phyloP scores from a whole-genome alignment of 331 rosid species.

The Cucumis variabilis region DNA sequence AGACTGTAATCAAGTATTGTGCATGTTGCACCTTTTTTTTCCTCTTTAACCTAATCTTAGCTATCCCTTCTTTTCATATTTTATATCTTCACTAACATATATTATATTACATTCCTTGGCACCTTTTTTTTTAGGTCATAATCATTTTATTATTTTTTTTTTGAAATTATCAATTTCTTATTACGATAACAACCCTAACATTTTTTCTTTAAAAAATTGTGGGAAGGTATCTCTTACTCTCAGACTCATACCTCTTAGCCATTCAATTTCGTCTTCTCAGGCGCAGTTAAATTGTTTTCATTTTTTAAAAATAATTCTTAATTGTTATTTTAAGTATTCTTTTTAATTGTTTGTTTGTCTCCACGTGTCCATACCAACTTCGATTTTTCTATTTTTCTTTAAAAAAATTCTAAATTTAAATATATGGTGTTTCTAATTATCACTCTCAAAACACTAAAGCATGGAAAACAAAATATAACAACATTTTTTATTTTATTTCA shows the following conservation, averaged over 20 bases:
- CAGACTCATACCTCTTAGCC: background rate
- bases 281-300: background rate
- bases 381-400: too few relatives aligned
- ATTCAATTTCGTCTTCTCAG: background rate
- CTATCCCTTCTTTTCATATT: slow-evolving; percentile 22
- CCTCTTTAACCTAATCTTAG: slow-evolving; percentile 20
- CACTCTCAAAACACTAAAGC: too few relatives aligned
- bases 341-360: too few relatives aligned
- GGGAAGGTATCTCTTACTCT: background rate
- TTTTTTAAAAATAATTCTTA: too few relatives aligned
- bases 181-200: background rate
- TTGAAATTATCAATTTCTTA: slow-evolving; percentile 20
- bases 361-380: too few relatives aligned
- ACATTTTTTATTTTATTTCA: too few relatives aligned
- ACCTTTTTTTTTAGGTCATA: background rate
- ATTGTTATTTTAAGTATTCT: too few relatives aligned
- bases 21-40: slow-evolving; percentile 23
- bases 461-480: too few relatives aligned
- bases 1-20: slow-evolving; percentile 27
- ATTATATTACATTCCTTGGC: background rate
- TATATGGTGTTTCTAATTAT: too few relatives aligned
- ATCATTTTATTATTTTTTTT: slow-evolving; percentile 21
- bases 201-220: background rate
- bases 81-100: background rate
- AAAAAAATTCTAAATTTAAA: too few relatives aligned